These are phyloP conservation scores for Pneumocystis wakefieldiae DNA, from an alignment of 1,139 yeast genomes.

Conservation along the genomic window DNA sequence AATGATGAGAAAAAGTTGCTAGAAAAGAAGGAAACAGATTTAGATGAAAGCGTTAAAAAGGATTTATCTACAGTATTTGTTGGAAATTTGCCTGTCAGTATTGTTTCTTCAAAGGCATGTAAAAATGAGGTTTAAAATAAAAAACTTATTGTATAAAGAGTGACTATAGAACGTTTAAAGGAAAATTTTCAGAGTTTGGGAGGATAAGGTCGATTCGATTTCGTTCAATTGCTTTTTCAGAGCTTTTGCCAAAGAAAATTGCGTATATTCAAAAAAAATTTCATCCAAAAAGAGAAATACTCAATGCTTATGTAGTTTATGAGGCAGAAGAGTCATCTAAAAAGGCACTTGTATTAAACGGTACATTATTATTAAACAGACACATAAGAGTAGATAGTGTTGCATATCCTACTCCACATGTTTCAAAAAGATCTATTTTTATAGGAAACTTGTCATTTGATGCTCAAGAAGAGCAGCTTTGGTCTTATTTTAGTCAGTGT, in stretches of 20 bases:
- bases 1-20: neutral
- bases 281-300: slow-evolving; percentile 61
- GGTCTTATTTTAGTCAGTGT: slow-evolving; percentile 54
- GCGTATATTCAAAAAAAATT: slow-evolving; percentile 74
- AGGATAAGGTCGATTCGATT: slow-evolving; percentile 63
- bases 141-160: neutral
- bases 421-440: slow-evolving; percentile 68
- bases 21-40: neutral
- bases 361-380: slow-evolving; percentile 47
- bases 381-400: slow-evolving; percentile 87
- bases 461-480: slow-evolving; percentile 74
- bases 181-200: slow-evolving; percentile 32
- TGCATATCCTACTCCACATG: slow-evolving; percentile 70
- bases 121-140: slow-evolving; percentile 34
- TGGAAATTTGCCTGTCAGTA: slow-evolving; percentile 63
- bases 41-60: slow-evolving; percentile 28
- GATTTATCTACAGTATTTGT: slow-evolving; percentile 82
- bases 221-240: slow-evolving; percentile 82
- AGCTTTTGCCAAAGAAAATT: slow-evolving; percentile 77
- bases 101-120: slow-evolving; percentile 46
- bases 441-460: slow-evolving; percentile 92
- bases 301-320: slow-evolving; percentile 80
- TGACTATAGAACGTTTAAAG: slow-evolving; percentile 12
- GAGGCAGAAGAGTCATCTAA: slow-evolving; percentile 39
- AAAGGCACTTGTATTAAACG: slow-evolving; percentile 46